Evolutionary conservation across 176 grass and related monocot genomes (phyloP).

Genomic region (Eleusine coracana): DNA sequence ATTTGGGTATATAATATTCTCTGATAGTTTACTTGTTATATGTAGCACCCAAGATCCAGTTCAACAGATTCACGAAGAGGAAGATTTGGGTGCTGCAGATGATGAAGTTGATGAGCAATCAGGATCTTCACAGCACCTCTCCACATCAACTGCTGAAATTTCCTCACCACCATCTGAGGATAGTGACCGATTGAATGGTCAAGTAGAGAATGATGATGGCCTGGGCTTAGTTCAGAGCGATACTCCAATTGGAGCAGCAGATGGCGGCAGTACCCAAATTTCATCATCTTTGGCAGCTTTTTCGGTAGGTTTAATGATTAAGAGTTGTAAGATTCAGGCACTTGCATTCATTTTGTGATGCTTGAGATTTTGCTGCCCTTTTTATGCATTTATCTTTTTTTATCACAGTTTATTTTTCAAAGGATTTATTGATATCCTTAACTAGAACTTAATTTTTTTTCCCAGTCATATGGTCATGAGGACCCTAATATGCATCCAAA

Average conservation of each 20-base stretch:
- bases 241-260: constrained; percentile 49
- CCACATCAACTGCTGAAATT: constrained; percentile 45
- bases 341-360: constrained; percentile 7
- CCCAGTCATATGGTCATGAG: constrained; percentile 50
- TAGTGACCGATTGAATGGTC: constrained; percentile 43
- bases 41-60: constrained; percentile 54
- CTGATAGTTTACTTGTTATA: constrained; percentile 37
- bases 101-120: constrained; percentile 56
- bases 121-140: constrained; percentile 51
- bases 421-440: neutral
- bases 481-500: constrained; percentile 47
- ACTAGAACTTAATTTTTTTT: neutral
- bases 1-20: neutral
- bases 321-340: neutral
- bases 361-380: neutral
- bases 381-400: constrained; percentile 11
- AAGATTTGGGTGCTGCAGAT: constrained; percentile 35
- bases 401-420: neutral
- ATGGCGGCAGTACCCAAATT: constrained; percentile 49
- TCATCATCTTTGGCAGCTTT: constrained; percentile 52
- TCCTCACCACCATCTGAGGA: constrained; percentile 51
- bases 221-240: constrained; percentile 68
- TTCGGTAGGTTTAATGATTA: constrained; percentile 50
- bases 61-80: constrained; percentile 30
- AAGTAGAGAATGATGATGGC: constrained; percentile 66